Evolutionary conservation across 495 filamentous ascomycete genomes (phyloP).

Genomic region (Aspergillus asperescens): DNA sequence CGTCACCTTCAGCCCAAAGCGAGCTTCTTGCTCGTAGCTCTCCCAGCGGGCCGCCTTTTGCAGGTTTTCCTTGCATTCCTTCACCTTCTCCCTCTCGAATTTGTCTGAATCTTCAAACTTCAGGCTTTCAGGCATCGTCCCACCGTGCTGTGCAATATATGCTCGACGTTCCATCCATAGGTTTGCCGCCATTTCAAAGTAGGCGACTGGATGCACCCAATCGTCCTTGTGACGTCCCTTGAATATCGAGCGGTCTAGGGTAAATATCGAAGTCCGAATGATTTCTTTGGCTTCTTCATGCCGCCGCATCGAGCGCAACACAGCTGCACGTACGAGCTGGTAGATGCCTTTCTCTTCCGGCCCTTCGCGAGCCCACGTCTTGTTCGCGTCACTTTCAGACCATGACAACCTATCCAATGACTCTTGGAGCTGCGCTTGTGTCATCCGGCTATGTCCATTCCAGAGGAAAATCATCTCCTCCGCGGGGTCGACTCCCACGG

Average conservation of each 20-base stretch:
- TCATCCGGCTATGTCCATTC: slow-evolving; percentile 78
- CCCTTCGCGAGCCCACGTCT: slow-evolving; percentile 52
- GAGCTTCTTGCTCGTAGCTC: slow-evolving; percentile 75
- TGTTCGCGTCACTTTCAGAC: slow-evolving; percentile 53
- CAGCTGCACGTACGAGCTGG: slow-evolving; percentile 60
- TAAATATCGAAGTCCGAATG: slow-evolving; percentile 55
- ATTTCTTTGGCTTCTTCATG: slow-evolving; percentile 59
- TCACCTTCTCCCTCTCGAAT: slow-evolving; percentile 48
- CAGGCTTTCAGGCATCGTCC: slow-evolving; percentile 8
- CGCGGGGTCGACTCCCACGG: slow-evolving; percentile 73
- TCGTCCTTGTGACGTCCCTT: slow-evolving; percentile 73
- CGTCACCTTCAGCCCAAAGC: slow-evolving; percentile 79
- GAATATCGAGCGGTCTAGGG: slow-evolving; percentile 60
- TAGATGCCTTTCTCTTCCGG: slow-evolving; percentile 70
- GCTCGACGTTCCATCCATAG: slow-evolving; percentile 62
- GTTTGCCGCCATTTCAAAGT: slow-evolving; percentile 85
- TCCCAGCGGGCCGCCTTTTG: slow-evolving; percentile 82
- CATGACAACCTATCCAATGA: slow-evolving; percentile 62
- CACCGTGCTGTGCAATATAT: slow-evolving; percentile 31
- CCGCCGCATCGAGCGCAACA: slow-evolving; percentile 56
- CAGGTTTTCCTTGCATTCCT: slow-evolving; percentile 66
- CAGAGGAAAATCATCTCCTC: slow-evolving; percentile 98
- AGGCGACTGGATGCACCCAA: slow-evolving; percentile 71
- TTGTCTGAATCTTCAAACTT: slow-evolving; percentile 22
- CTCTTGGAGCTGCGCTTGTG: slow-evolving; percentile 53